These are phyloP conservation scores for Alternaria brassicae DNA, from an alignment of 2,329 filamentous ascomycete genomes.

Conservation along the genomic window DNA sequence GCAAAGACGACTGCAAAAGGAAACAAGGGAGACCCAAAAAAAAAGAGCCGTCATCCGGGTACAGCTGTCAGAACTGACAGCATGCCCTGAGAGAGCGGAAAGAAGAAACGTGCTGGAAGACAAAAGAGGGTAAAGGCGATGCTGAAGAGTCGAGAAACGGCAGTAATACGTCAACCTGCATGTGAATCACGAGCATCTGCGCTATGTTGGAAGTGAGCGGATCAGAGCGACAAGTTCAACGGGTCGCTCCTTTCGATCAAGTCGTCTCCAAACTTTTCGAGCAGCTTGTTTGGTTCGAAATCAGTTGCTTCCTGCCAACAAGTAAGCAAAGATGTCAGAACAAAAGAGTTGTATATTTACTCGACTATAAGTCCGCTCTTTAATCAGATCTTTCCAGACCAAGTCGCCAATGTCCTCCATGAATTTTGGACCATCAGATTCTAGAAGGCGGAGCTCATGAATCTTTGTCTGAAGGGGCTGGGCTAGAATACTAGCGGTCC, in stretches of 20 bases:
- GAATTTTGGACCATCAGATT: background rate
- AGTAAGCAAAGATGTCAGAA: background rate
- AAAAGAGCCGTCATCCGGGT: background rate
- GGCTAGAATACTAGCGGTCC: background rate
- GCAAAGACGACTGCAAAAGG: background rate
- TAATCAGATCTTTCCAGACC: background rate
- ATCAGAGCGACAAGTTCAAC: background rate
- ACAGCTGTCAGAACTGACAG: background rate
- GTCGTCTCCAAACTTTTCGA: background rate
- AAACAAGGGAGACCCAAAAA: background rate
- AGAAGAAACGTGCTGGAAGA: background rate
- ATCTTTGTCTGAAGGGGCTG: background rate
- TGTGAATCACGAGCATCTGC: background rate
- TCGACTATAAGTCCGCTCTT: background rate
- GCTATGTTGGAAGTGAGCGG: background rate
- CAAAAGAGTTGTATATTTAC: background rate
- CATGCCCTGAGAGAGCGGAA: background rate
- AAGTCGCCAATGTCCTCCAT: background rate
- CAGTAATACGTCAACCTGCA: background rate
- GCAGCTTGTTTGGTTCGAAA: background rate
- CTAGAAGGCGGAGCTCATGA: background rate
- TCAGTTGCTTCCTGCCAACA: background rate
- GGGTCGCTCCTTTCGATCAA: background rate
- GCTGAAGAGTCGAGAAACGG: too few relatives aligned
- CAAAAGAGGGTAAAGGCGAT: background rate